Evolutionary conservation across 108 stramenopile genomes (phyloP), one percentile per base, ranked within the genome.

Genomic region (Cyclotella kingstonii): DNA sequence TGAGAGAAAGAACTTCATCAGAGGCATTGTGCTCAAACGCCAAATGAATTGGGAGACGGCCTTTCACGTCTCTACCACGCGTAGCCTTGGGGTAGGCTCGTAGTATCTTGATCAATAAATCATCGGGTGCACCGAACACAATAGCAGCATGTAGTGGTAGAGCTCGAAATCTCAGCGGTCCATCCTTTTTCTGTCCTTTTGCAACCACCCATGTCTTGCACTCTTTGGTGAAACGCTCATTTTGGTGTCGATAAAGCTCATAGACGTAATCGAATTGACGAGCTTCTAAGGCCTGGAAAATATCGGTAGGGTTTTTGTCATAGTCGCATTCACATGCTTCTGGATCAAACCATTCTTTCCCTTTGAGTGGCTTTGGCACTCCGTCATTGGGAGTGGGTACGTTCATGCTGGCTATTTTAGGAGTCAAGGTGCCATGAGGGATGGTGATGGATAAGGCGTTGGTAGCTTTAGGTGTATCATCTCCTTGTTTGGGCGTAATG

Each of bases 111-210:
- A 40, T 70, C 9, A 64, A 46, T 34, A 76, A 26, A 4, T 64
- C 47, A 22, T 70, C 62, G 8, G 68, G 63, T 28, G 62, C 60
- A 22, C 60, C 62, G 28, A 76, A 76, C 27, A 76, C 68, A 28
- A 70, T 54, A 22, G 74, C 74, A 19, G 74, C 74, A 50, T 76
- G 74, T 12, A 76, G 54, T 14, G 74, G 74, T 25, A 76, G 38
- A 2, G 68, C 66, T 30, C 68, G 52, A 67, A 73, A 78, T 25
- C 77, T 33, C 55, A 72, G 41, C 41, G 14, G n/a, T 5, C 44
- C 56, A 39, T 64, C 49, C 34, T 67, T 52, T n/a, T 36, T 44
- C 6, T 44, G 41, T 2, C 66, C 68, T 35, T 54, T 58, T n/a
- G 66, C 66, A 19, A 67, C 39, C 8, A 73, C 72, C 72, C 72